Evolutionary conservation across 345 rosid species (phyloP).

Genomic region (Syzygium aromaticum): DNA sequence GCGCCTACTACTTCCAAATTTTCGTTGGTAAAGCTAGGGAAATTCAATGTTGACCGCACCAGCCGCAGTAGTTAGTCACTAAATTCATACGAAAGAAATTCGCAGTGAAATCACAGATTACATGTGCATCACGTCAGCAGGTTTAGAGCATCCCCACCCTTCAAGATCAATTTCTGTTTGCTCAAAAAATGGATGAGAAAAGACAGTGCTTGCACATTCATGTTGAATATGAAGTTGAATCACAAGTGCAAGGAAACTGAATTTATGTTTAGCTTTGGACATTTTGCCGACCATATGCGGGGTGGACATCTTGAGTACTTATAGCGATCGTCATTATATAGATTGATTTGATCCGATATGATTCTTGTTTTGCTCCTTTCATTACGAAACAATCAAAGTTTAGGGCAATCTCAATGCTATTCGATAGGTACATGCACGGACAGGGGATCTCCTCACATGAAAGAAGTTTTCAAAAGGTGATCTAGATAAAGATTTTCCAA

Average conservation of each 20-base stretch:
- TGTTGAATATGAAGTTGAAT: not conserved
- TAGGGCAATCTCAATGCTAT: not conserved
- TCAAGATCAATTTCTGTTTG: not conserved
- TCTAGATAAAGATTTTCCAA: not conserved
- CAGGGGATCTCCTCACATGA: not conserved
- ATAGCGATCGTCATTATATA: not conserved
- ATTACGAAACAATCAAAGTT: not conserved
- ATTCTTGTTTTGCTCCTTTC: not conserved
- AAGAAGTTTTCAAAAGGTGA: no score
- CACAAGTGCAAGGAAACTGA: not conserved
- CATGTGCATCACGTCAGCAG: not conserved
- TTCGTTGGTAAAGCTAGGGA: not conserved
- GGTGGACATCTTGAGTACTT: not conserved
- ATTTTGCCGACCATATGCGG: not conserved
- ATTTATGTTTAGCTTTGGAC: not conserved
- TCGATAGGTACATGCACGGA: not conserved
- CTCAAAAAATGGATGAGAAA: not conserved
- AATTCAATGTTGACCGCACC: not conserved
- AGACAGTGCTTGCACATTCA: not conserved
- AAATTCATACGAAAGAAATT: not conserved
- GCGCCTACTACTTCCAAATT: not conserved
- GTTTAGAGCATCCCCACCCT: not conserved
- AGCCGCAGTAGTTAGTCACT: not conserved
- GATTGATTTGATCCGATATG: not conserved
- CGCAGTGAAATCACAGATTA: not conserved